Base-by-base conservation (phyloP, 225 moss, liverwort and hornwort genomes). In the Sphagnum contortum region DNA sequence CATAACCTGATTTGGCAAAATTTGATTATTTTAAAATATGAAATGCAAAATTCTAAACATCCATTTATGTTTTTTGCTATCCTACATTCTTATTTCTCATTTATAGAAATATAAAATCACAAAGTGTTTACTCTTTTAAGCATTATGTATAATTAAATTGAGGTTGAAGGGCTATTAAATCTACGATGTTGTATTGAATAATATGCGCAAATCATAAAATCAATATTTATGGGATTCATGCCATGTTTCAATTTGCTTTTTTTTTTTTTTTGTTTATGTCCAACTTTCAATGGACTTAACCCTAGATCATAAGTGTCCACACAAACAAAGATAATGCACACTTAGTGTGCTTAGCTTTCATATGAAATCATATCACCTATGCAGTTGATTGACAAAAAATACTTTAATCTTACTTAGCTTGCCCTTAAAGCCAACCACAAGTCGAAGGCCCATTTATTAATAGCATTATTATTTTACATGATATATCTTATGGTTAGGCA, bases 101-200 rank as follows among this genome's bases (percentile, higher is more conserved):
- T 63, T 63, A 63, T 63, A 68, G 48, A 63, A 63, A 48, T 63
- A 63, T 11, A 9, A 49, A 68, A 57, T 68, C 55, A 68, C 58
- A 59, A 45, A 56, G 67, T 48, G 57, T 68, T 14, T n/a, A 47
- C 57, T 68, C 59, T 57, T 69, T 52, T 8, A n/a, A 61, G 69
- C 48, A 60, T 60, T 60, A 53, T 50, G 12, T 60, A 69, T 49
- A 67, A 62, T 73, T 57, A 50, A 73, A 73, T 49, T 55, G 63
- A 50, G 68, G 73, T 67, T 57, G 62, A 73, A 68, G 51, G 66
- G 64, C 64, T 70, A 70, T 55, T 54, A 70, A 55, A 63, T 70
- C 62, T 70, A 63, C 55, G 64, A 65, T 71, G 71, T 71, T 64
- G 64, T 65, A 65, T 65, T 71, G 71, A 11, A 3, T 71, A 58